Conservation (phyloP, 1,139 yeast species). For the Suhomyces yuchorum region DNA sequence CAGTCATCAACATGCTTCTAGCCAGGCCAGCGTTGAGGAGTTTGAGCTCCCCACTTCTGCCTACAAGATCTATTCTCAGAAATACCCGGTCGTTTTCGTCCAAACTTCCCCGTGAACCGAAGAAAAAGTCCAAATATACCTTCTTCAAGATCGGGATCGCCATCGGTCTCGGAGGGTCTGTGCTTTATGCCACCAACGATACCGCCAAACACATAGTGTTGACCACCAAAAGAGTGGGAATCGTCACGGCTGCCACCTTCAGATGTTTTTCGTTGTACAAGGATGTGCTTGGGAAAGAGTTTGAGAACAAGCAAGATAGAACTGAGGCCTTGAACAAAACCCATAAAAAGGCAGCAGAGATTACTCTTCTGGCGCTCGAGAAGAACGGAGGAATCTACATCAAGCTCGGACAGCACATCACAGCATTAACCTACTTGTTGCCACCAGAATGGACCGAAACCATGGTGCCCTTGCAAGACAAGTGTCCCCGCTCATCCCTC, state of each 20-base stretch:
- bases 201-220: conserved; percentile 34
- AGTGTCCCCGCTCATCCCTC: conserved; percentile 79
- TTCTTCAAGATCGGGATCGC: conserved; percentile 34
- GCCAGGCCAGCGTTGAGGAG: background rate
- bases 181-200: conserved; percentile 40
- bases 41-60: background rate
- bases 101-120: background rate
- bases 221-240: conserved; percentile 58
- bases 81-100: background rate
- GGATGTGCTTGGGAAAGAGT: conserved; percentile 51
- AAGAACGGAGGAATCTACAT: conserved; percentile 90
- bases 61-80: background rate
- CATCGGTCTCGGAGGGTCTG: conserved; percentile 32
- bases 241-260: conserved; percentile 63
- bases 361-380: conserved; percentile 78
- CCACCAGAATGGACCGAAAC: conserved; percentile 96
- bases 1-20: background rate
- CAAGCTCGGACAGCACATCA: conserved; percentile 90
- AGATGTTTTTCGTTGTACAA: conserved; percentile 69
- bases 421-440: conserved; percentile 86
- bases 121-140: conserved; percentile 9
- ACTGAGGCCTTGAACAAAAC: conserved; percentile 53
- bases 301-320: conserved; percentile 51
- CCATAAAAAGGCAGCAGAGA: conserved; percentile 75
- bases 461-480: conserved; percentile 90